These are phyloP conservation scores for Sicyos edulis DNA, from an alignment of 306 rosid genomes.

Conservation along the genomic window DNA sequence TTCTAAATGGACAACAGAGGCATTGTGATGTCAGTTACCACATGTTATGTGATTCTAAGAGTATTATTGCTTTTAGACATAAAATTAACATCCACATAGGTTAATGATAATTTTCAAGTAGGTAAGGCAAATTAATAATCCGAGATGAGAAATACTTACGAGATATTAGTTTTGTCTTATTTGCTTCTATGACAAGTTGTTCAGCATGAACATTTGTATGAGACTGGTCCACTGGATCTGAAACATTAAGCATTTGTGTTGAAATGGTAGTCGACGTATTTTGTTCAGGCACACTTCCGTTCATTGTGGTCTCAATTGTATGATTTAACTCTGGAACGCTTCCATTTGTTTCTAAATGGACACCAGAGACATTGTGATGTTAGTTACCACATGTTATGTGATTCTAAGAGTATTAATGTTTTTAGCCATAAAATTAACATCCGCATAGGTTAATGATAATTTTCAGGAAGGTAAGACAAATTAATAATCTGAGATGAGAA, in stretches of 20 bases:
- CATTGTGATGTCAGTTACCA: constrained; percentile 16
- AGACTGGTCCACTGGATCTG: constrained; percentile 68
- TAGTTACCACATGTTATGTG: constrained; percentile 5
- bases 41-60: constrained; percentile 7
- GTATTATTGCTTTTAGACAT: constrained; percentile 12
- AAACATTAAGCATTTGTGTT: constrained; percentile 14
- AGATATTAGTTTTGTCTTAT: constrained; percentile 32
- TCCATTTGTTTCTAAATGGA: constrained; percentile 49
- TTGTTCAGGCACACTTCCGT: constrained; percentile 28
- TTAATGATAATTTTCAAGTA: constrained; percentile 1
- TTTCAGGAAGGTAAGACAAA: not conserved
- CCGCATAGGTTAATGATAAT: constrained; percentile 11
- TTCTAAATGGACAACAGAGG: constrained; percentile 42
- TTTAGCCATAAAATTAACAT: constrained; percentile 22
- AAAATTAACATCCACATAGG: constrained; percentile 17
- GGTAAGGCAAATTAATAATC: not conserved
- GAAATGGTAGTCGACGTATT: constrained; percentile 26
- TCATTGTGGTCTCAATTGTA: constrained; percentile 31
- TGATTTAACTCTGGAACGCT: constrained; percentile 31
- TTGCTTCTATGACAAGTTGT: constrained; percentile 54
- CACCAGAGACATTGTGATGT: constrained; percentile 22
- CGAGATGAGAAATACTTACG: constrained; percentile 41
- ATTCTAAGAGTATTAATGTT: constrained; percentile 7
- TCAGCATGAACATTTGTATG: constrained; percentile 88
- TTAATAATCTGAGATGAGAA: constrained; percentile 1